A percentile compares a stretch with the other conserved stretches of the same genome.
These are phyloP conservation scores for Lactarius deliciosus DNA, from an alignment of 768 basidiomycete species.

Conservation along the genomic window DNA sequence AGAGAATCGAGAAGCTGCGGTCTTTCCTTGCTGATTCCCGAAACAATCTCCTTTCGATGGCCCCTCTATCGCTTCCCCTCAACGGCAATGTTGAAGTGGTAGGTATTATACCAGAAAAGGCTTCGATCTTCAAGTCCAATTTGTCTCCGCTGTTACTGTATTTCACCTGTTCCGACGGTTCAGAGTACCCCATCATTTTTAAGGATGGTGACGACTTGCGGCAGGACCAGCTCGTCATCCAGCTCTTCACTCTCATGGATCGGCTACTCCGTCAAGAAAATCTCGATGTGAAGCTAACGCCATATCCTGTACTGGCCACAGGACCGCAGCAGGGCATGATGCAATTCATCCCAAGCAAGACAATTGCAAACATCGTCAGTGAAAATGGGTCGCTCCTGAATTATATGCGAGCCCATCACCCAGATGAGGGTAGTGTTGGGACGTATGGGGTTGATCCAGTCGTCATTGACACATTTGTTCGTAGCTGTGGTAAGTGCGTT, in stretches of 20 bases:
- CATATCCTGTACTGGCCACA: conserved; percentile 92
- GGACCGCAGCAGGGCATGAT: conserved; percentile 92
- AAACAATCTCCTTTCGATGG: conserved; percentile 75
- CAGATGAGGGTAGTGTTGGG: conserved; percentile 92
- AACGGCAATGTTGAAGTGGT: conserved; percentile 83
- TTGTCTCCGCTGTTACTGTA: conserved; percentile 88
- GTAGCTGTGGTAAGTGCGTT: conserved; percentile 83
- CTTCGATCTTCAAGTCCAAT: conserved; percentile 96
- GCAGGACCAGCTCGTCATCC: conserved; percentile 97
- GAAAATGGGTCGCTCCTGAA: conserved; percentile 87
- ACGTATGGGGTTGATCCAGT: conserved; percentile 93
- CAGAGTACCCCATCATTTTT: conserved; percentile 93
- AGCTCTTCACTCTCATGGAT: conserved; percentile 99
- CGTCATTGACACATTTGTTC: conserved; percentile 94
- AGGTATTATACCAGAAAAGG: conserved; percentile 89
- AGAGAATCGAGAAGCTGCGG: conserved; percentile 97
- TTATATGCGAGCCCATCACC: conserved; percentile 81
- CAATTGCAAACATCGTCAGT: conserved; percentile 90
- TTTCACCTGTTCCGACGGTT: conserved; percentile 81
- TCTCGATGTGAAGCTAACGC: conserved; percentile 85
- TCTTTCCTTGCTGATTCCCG: conserved; percentile 81
- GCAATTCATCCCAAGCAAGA: conserved; percentile 95
- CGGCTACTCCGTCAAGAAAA: conserved; percentile 91
- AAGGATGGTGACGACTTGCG: conserved; percentile 99
- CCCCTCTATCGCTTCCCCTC: conserved; percentile 84